Percentiles rank a stretch among this genome's conserved stretches.
phyloP scores from a whole-genome alignment of 768 basidiomycete species.

The Boletus reticuloceps region DNA sequence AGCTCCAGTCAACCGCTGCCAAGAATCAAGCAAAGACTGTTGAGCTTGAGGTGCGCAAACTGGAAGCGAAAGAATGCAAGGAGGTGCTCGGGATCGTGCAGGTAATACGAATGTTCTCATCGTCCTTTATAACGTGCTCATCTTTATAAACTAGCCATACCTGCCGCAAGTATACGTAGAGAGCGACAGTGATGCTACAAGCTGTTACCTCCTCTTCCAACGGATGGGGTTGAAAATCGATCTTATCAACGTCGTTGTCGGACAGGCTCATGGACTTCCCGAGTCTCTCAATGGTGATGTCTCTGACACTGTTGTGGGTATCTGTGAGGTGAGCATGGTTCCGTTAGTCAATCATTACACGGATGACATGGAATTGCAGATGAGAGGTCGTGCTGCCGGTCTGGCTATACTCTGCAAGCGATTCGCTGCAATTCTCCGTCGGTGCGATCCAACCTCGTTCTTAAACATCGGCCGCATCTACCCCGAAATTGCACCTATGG shows the following conservation, averaged over 20 bases:
- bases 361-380: slow-evolving; percentile 39
- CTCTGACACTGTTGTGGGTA: slow-evolving; percentile 85
- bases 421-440: slow-evolving; percentile 79
- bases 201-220: slow-evolving; percentile 90
- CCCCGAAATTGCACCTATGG: slow-evolving; percentile 82
- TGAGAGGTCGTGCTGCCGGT: slow-evolving; percentile 79
- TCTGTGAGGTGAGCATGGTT: slow-evolving; percentile 72
- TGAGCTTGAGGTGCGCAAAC: slow-evolving; percentile 82
- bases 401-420: slow-evolving; percentile 85
- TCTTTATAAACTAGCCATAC: slow-evolving; percentile 60
- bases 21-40: slow-evolving; percentile 90
- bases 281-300: slow-evolving; percentile 80
- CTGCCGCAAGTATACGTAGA: slow-evolving; percentile 89
- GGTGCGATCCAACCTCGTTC: slow-evolving; percentile 84
- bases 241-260: slow-evolving; percentile 78
- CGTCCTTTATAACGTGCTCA: not conserved
- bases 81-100: slow-evolving; percentile 84
- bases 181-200: slow-evolving; percentile 84
- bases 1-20: slow-evolving; percentile 84
- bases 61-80: slow-evolving; percentile 79
- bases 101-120: slow-evolving; percentile 36
- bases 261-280: slow-evolving; percentile 79
- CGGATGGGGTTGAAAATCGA: slow-evolving; percentile 85
- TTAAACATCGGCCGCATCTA: slow-evolving; percentile 79
- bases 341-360: not conserved